A percentile compares a stretch with the other conserved stretches of the same genome.
These are phyloP conservation scores for Sphaerulina populicola DNA, from an alignment of 2,329 filamentous ascomycete genomes.

Conservation along the genomic window DNA sequence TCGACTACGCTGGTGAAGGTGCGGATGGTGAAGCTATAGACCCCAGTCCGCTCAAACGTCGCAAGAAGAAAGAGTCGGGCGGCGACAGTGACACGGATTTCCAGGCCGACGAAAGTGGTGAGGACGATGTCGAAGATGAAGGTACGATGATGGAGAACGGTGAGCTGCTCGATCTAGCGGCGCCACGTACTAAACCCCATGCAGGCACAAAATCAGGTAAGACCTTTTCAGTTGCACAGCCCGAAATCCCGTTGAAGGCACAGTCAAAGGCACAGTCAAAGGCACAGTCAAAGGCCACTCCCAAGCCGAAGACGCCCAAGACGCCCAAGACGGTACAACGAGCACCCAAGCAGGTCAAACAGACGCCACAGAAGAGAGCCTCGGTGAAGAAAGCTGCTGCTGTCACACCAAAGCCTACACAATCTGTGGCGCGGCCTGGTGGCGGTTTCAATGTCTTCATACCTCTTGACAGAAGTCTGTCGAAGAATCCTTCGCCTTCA, in stretches of 20 bases:
- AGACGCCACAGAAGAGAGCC: not conserved
- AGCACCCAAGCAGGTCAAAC: constrained; percentile 9
- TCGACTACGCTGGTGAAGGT: constrained; percentile 42
- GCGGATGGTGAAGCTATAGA: constrained; percentile 19
- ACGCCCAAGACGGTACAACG: constrained; percentile 3
- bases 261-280: not conserved
- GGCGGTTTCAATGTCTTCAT: constrained; percentile 2
- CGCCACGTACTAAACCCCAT: constrained; percentile 25
- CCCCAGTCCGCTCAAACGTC: constrained; percentile 32
- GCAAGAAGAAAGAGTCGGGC: constrained; percentile 32
- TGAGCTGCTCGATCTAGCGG: constrained; percentile 17
- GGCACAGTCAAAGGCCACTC: not conserved
- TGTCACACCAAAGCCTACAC: not conserved
- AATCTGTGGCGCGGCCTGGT: constrained; percentile 4
- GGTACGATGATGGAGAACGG: constrained; percentile 16
- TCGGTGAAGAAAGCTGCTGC: not conserved
- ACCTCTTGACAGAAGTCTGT: not conserved
- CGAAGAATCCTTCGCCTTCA: constrained; percentile 12
- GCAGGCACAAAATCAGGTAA: constrained; percentile 27
- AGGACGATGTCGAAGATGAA: constrained; percentile 25
- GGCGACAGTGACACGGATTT: constrained; percentile 46
- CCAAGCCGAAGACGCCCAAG: constrained; percentile 9
- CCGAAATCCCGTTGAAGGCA: not conserved
- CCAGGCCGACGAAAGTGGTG: constrained; percentile 35
- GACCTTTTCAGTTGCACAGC: constrained; percentile 7